Evolutionary conservation across 768 basidiomycete genomes (phyloP), one percentile per base, ranked within the genome.

Genomic region (Roridomyces roridus): DNA sequence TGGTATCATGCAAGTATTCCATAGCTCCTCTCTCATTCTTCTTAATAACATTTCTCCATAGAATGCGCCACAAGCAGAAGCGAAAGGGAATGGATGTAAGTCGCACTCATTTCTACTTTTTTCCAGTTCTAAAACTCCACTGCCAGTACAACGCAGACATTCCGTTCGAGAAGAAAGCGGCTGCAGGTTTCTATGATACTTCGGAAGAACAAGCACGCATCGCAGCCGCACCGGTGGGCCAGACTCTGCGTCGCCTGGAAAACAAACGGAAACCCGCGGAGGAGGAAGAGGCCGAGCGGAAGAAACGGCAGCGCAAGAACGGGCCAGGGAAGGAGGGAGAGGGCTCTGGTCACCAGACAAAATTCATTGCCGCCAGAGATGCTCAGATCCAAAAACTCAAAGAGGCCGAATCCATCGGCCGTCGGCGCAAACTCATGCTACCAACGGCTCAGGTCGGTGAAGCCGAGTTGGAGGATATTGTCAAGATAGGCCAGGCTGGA

Each of bases 361-460:
- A 97, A 70, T 99, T 99, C 65, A 85, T 98, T 40, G 89, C 96
- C n/a, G 94, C 95, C 6, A 86, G 96, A 53, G 96, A 98, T 69
- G 95, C 95, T 1, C 96, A 99, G 71, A 98, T 98, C 63, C 94
- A 97, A 71, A 95, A 96, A 72, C 78, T 98, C 54, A 97, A 97
- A 72, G 97, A 99, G 72, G 96, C 96, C 18, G 95, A 98, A 70
- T 94, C 92, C 49, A 95, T 98, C 54, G 91, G 94, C 23, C 84
- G 94, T 61, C 75, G 97, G 62, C 76, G 93, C 63, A 92, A 92
- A 72, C 78, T 99, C 25, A 83, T 85, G 50, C 79, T 99, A 14
- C 97, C 97, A 0, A 74, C 77, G 23, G 93, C 96, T 6, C 97
- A 99, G 66, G 97, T 99, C 15, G 92, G 94, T 9, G 97, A 99